phyloP scores from a whole-genome alignment of 768 basidiomycete genomes.

The Piloderma croceum region DNA sequence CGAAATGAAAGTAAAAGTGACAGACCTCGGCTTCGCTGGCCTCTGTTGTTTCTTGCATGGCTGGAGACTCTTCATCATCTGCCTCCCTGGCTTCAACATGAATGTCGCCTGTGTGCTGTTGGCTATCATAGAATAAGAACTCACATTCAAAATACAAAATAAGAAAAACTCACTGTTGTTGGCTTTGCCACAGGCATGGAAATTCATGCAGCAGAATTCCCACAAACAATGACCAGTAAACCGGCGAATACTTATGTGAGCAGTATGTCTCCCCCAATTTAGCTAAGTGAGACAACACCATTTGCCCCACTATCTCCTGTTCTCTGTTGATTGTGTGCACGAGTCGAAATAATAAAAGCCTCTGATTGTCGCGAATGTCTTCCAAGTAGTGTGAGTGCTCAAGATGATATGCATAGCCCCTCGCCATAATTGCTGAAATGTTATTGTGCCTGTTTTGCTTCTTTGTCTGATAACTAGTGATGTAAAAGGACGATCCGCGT shows the following conservation, averaged over 20 bases:
- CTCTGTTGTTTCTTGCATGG: no score
- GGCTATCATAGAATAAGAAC: no score
- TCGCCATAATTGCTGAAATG: slow-evolving; percentile 32
- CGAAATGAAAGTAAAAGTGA: no score
- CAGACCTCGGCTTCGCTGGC: no score
- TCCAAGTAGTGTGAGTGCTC: slow-evolving; percentile 4
- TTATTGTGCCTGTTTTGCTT: slow-evolving; percentile 33
- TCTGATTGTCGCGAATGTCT: slow-evolving; percentile 19
- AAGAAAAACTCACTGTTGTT: no score
- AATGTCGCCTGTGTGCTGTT: no score
- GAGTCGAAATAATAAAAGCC: slow-evolving; percentile 27
- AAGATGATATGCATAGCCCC: slow-evolving; percentile 22
- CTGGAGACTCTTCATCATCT: slow-evolving; percentile 12
- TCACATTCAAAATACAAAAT: no score
- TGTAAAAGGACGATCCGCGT: slow-evolving; percentile 31
- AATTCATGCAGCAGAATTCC: no score
- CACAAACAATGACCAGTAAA: slow-evolving; percentile 36
- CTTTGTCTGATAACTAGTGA: slow-evolving; percentile 36
- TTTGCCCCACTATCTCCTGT: slow-evolving; percentile 34
- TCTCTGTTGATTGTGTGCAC: slow-evolving; percentile 26
- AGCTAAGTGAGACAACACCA: slow-evolving; percentile 36
- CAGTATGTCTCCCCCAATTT: slow-evolving; percentile 34
- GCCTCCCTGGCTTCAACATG: no score
- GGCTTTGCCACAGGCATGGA: no score
- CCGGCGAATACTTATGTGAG: slow-evolving; percentile 31